A percentile compares a stretch with the other conserved stretches of the same genome.
phyloP scores from a whole-genome alignment of 129 eudicot genomes.

The Mikania micrantha region DNA sequence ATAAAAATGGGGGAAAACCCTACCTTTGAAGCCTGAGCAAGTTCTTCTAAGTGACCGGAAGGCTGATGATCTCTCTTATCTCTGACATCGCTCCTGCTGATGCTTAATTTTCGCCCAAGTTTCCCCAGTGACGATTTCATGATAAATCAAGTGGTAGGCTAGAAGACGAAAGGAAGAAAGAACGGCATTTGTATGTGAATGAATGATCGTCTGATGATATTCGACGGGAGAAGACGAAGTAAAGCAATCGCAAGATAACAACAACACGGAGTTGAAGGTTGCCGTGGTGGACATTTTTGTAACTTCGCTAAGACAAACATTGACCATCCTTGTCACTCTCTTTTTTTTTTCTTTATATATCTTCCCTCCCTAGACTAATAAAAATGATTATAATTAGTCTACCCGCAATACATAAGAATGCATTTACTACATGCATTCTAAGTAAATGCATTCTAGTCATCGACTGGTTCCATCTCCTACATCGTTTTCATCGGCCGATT shows the following conservation, averaged over 20 bases:
- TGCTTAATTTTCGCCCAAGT: slow-evolving; percentile 48
- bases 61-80: slow-evolving; percentile 48
- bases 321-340: slow-evolving; percentile 17
- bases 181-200: not conserved
- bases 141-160: too few relatives aligned
- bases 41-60: slow-evolving; percentile 43
- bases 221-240: not conserved
- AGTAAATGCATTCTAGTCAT: too few relatives aligned
- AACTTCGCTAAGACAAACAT: slow-evolving; percentile 1
- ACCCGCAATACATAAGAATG: too few relatives aligned
- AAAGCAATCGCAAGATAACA: not conserved
- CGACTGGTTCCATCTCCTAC: too few relatives aligned
- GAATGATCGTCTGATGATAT: not conserved
- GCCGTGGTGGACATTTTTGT: slow-evolving; percentile 8
- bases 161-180: not conserved
- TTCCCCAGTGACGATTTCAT: slow-evolving; percentile 70
- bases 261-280: not conserved
- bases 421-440: too few relatives aligned
- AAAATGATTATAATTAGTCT: too few relatives aligned
- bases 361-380: too few relatives aligned
- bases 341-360: too few relatives aligned
- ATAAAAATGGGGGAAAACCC: not conserved
- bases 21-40: slow-evolving; percentile 71
- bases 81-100: slow-evolving; percentile 41
- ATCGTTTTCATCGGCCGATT: too few relatives aligned